Percentiles rank a stretch among this genome's conserved stretches.
These are phyloP conservation scores for Emergomyces pasteurianus DNA, from an alignment of 2,329 filamentous ascomycete genomes.

Conservation along the genomic window DNA sequence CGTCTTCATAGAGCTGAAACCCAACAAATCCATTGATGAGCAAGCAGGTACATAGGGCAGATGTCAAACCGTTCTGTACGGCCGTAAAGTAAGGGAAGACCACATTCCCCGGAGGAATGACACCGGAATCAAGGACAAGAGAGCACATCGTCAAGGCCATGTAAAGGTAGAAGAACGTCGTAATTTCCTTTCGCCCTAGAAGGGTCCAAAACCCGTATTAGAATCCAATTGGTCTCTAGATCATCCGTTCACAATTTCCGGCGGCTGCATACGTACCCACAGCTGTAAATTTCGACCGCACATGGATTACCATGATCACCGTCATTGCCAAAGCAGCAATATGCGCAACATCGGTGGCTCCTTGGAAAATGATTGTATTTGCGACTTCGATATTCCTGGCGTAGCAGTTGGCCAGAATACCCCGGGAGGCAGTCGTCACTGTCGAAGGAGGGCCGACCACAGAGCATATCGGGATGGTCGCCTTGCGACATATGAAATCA, in stretches of 20 bases:
- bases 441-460: slow-evolving; percentile 57
- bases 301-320: slow-evolving; percentile 92
- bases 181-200: slow-evolving; percentile 56
- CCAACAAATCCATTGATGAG: slow-evolving; percentile 97
- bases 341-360: slow-evolving; percentile 80
- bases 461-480: slow-evolving; percentile 76
- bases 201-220: slow-evolving; percentile 5
- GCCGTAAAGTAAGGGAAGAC: slow-evolving; percentile 88
- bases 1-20: slow-evolving; percentile 96
- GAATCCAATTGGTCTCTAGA: slow-evolving; percentile 2
- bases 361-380: slow-evolving; percentile 97
- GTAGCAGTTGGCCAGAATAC: slow-evolving; percentile 85
- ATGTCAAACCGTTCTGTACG: slow-evolving; percentile 71
- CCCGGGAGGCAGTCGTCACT: slow-evolving; percentile 55
- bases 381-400: slow-evolving; percentile 89
- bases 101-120: slow-evolving; percentile 67
- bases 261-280: slow-evolving; percentile 53
- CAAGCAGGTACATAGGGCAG: slow-evolving; percentile 75
- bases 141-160: slow-evolving; percentile 81
- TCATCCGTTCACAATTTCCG: neutral
- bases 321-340: slow-evolving; percentile 87
- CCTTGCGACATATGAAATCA: slow-evolving; percentile 69
- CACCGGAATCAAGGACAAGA: slow-evolving; percentile 82
- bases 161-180: slow-evolving; percentile 95
- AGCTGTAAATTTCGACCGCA: slow-evolving; percentile 94